Conservation (phyloP, 768 basidiomycete species). For the Leccinum subtestaceum region DNA sequence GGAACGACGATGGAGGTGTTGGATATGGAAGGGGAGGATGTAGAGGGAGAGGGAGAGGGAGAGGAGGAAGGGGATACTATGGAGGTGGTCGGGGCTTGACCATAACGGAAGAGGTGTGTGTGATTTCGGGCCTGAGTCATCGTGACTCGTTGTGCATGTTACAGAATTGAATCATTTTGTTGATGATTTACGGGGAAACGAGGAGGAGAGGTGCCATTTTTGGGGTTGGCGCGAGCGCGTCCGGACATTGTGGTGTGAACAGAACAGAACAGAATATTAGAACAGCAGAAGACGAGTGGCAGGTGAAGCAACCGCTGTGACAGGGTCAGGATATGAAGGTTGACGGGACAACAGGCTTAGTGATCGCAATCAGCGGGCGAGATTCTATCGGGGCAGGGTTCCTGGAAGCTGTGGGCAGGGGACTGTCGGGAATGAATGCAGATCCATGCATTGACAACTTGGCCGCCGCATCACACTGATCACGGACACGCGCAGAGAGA, state of each 20-base stretch:
- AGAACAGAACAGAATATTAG: slow-evolving; percentile 26
- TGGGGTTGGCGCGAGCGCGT: slow-evolving; percentile 9
- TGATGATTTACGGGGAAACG: slow-evolving; percentile 22
- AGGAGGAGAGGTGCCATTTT: slow-evolving; percentile 36
- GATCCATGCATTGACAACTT: slow-evolving; percentile 21
- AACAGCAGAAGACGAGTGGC: slow-evolving; percentile 21
- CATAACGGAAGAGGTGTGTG: slow-evolving; percentile 13
- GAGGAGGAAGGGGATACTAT: slow-evolving; percentile 31
- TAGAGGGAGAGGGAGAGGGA: slow-evolving; percentile 44
- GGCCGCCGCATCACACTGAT: slow-evolving; percentile 1
- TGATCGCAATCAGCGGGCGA: slow-evolving; percentile 25
- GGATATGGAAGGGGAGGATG: slow-evolving; percentile 69
- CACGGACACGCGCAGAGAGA: slow-evolving; percentile 3
- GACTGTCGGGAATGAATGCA: slow-evolving; percentile 34
- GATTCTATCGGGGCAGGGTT: slow-evolving; percentile 26
- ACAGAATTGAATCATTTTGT: slow-evolving; percentile 7
- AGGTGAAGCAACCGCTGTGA: slow-evolving; percentile 15
- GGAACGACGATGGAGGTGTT: slow-evolving; percentile 68
- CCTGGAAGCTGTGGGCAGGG: slow-evolving; percentile 29
- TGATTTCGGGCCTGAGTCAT: slow-evolving; percentile 17
- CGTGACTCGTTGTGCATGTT: slow-evolving; percentile 27
- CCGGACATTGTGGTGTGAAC: slow-evolving; percentile 47
- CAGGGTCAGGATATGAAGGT: slow-evolving; percentile 16
- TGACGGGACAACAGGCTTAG: slow-evolving; percentile 6
- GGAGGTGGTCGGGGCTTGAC: slow-evolving; percentile 24